Conservation (phyloP, 2,329 filamentous ascomycete species). For the Penicillium oxalicum region DNA sequence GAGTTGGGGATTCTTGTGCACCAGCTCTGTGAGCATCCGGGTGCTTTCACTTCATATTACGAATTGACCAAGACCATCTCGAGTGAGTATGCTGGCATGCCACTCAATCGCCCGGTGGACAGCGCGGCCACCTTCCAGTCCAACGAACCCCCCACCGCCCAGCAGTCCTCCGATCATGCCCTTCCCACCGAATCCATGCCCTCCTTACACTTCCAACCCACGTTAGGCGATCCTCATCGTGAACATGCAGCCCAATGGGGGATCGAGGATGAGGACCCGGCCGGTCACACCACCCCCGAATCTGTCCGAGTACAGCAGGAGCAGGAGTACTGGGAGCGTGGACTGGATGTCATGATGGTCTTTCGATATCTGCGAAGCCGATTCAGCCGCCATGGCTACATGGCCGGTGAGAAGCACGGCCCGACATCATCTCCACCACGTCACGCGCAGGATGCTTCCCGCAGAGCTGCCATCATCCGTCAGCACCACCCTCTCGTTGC, state of each 20-base stretch:
- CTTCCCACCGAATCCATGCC: conserved; percentile 23
- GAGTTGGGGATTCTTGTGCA: conserved; percentile 81
- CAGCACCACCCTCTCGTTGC: conserved; percentile 84
- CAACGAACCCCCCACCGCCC: conserved; percentile 4
- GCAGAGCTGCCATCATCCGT: conserved; percentile 75
- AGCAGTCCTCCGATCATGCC: conserved; percentile 9
- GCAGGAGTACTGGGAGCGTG: conserved; percentile 83
- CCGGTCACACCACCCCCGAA: conserved; percentile 29
- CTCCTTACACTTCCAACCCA: conserved; percentile 47
- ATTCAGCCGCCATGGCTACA: conserved; percentile 52
- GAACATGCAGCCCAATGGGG: conserved; percentile 59
- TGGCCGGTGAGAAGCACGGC: conserved; percentile 29
- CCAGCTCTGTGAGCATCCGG: conserved; percentile 77
- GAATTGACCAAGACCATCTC: conserved; percentile 55
- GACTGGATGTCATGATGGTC: conserved; percentile 84
- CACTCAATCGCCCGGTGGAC: conserved; percentile 40
- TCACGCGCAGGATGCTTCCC: conserved; percentile 58
- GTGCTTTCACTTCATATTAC: conserved; percentile 78
- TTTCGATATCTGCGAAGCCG: conserved; percentile 79
- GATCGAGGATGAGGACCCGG: conserved; percentile 55
- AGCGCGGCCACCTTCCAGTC: conserved; percentile 14
- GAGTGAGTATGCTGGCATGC: conserved; percentile 72
- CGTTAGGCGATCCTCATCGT: conserved; percentile 36
- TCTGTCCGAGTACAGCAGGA: conserved; percentile 47
- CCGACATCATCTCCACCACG: conserved; percentile 27